Percentiles rank a stretch among this genome's conserved stretches.
Conservation (phyloP, 2,329 filamentous ascomycete genomes). For the Penicillium aurantiogriseum region DNA sequence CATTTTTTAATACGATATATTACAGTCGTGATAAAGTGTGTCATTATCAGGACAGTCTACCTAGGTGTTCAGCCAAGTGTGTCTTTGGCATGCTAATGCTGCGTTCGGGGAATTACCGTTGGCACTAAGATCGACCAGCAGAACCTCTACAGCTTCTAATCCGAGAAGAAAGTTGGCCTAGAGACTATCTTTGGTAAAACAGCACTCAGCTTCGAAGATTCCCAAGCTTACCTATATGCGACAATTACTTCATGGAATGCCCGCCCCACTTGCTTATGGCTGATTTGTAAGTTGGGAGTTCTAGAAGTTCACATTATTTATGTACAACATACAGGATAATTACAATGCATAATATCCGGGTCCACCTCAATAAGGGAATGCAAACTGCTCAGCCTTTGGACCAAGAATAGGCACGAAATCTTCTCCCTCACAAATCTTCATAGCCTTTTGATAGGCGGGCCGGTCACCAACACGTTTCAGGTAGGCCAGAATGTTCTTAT, state of each 20-base stretch:
- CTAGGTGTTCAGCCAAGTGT: neutral
- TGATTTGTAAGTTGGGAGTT: neutral
- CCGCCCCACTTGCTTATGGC: neutral
- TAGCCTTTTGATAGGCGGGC: conserved; percentile 22
- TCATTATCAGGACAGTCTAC: neutral
- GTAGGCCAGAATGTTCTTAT: conserved; percentile 21
- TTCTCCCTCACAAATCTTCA: conserved; percentile 23
- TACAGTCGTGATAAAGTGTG: neutral
- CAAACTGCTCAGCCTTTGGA: conserved; percentile 13
- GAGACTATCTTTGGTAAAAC: neutral
- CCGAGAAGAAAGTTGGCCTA: conserved; percentile 1
- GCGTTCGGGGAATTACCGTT: neutral
- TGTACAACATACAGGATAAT: neutral
- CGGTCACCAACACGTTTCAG: conserved; percentile 21
- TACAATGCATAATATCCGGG: neutral
- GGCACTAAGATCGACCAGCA: conserved; percentile 1
- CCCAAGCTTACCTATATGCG: too few species aligned
- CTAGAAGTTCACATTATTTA: neutral
- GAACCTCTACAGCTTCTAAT: neutral
- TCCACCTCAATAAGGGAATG: conserved; percentile 10
- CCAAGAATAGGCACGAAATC: conserved; percentile 21
- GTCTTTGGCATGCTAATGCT: neutral
- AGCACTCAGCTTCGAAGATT: conserved; percentile 1
- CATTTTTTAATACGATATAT: neutral
- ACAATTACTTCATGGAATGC: too few species aligned